These are phyloP conservation scores for Teratosphaeria viscida DNA, from an alignment of 2,329 filamentous ascomycete species.

Conservation along the genomic window DNA sequence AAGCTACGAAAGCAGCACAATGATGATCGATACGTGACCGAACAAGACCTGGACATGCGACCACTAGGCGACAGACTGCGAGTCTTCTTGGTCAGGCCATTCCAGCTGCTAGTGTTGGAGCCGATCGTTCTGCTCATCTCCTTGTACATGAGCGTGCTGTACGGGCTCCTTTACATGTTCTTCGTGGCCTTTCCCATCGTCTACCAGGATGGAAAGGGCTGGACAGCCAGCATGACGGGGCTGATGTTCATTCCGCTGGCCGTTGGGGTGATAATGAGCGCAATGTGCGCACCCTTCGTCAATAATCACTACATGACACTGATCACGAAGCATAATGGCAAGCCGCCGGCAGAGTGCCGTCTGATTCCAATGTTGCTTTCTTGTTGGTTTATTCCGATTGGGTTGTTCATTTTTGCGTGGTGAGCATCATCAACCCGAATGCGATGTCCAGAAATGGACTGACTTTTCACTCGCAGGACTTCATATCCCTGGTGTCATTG, in stretches of 20 bases:
- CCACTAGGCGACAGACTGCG: constrained; percentile 55
- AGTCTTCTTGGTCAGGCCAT: constrained; percentile 70
- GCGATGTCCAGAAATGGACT: background rate
- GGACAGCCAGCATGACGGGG: constrained; percentile 63
- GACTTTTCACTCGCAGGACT: constrained; percentile 47
- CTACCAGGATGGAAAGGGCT: constrained; percentile 72
- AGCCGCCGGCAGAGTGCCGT: constrained; percentile 43
- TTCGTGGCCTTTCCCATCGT: constrained; percentile 57
- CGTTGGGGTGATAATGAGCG: constrained; percentile 18
- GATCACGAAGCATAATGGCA: constrained; percentile 53
- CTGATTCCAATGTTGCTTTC: constrained; percentile 21
- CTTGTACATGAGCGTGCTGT: constrained; percentile 52
- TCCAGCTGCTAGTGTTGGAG: constrained; percentile 76
- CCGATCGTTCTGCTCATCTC: constrained; percentile 77
- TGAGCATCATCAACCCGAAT: background rate
- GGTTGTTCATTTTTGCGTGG: constrained; percentile 55
- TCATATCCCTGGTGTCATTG: constrained; percentile 57
- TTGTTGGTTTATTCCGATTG: constrained; percentile 52
- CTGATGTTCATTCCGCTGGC: constrained; percentile 45
- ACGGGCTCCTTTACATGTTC: constrained; percentile 67
- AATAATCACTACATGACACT: constrained; percentile 71
- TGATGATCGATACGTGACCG: constrained; percentile 59
- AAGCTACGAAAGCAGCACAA: constrained; percentile 62
- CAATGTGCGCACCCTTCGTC: constrained; percentile 46
- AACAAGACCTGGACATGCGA: constrained; percentile 68